These are phyloP conservation scores for Berberis thunbergii DNA, from an alignment of 164 flowering plant species.

Conservation along the genomic window DNA sequence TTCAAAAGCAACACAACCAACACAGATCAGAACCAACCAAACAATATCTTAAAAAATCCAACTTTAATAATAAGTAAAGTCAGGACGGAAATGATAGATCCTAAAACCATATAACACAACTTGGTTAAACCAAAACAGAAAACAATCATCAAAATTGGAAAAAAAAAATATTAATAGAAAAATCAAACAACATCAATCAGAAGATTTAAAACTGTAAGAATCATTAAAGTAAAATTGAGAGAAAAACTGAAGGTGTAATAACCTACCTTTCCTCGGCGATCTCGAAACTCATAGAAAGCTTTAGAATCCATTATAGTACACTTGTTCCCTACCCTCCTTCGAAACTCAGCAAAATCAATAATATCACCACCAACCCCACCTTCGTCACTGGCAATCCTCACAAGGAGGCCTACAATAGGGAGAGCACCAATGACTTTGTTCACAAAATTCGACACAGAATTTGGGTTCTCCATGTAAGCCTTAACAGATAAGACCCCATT, in stretches of 20 bases:
- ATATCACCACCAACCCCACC: constrained; percentile 86
- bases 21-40: constrained; percentile 1
- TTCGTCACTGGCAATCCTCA: constrained; percentile 75
- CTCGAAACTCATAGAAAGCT: constrained; percentile 78
- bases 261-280: constrained; percentile 64
- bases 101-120: no score
- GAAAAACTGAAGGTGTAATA: no score
- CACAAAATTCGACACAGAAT: constrained; percentile 48
- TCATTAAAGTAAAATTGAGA: neutral
- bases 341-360: constrained; percentile 87
- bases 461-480: constrained; percentile 73
- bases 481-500: constrained; percentile 25
- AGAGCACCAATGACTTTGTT: constrained; percentile 70
- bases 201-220: neutral
- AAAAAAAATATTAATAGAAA: no score
- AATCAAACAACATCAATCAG: neutral
- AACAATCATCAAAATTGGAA: no score
- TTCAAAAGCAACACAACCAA: constrained; percentile 9
- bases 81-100: no score
- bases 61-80: no score
- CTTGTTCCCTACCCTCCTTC: constrained; percentile 82
- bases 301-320: constrained; percentile 63
- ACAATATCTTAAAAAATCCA: no score
- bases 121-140: no score
- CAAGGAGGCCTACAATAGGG: constrained; percentile 73